Conservation (phyloP, 768 basidiomycete genomes). For the Tricholoma saponaceum region DNA sequence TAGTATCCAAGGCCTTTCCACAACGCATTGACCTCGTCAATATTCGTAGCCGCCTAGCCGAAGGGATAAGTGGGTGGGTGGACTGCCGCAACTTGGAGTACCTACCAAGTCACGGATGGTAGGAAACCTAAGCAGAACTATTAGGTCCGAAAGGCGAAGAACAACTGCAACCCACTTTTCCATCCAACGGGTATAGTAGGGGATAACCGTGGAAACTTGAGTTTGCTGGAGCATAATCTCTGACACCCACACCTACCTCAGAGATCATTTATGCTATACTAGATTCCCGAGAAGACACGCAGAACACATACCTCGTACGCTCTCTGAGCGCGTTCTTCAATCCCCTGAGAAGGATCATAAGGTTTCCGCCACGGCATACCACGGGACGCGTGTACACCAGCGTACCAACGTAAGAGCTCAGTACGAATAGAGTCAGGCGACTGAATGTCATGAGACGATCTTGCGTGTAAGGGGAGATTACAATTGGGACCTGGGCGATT, state of each 20-base stretch:
- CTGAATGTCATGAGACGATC: constrained; percentile 45
- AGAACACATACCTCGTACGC: constrained; percentile 75
- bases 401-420: constrained; percentile 70
- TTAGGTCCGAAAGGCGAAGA: constrained; percentile 2
- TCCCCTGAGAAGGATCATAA: constrained; percentile 48
- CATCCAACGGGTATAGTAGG: constrained; percentile 91
- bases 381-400: constrained; percentile 56
- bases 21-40: constrained; percentile 81
- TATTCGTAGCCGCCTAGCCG: constrained; percentile 56
- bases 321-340: constrained; percentile 69
- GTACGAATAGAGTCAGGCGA: constrained; percentile 37
- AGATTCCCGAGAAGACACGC: not conserved
- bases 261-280: not conserved
- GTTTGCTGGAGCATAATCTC: constrained; percentile 98
- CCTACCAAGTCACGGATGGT: constrained; percentile 72
- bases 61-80: constrained; percentile 8
- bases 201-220: constrained; percentile 89
- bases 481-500: not conserved
- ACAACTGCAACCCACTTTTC: constrained; percentile 44
- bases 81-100: constrained; percentile 5
- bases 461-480: constrained; percentile 30
- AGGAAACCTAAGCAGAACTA: constrained; percentile 56
- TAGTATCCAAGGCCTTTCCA: constrained; percentile 96
- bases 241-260: constrained; percentile 73
- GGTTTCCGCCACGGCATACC: constrained; percentile 93